These are phyloP conservation scores for Lathyrus tuberosus DNA, from an alignment of 306 rosid genomes.

Conservation along the genomic window DNA sequence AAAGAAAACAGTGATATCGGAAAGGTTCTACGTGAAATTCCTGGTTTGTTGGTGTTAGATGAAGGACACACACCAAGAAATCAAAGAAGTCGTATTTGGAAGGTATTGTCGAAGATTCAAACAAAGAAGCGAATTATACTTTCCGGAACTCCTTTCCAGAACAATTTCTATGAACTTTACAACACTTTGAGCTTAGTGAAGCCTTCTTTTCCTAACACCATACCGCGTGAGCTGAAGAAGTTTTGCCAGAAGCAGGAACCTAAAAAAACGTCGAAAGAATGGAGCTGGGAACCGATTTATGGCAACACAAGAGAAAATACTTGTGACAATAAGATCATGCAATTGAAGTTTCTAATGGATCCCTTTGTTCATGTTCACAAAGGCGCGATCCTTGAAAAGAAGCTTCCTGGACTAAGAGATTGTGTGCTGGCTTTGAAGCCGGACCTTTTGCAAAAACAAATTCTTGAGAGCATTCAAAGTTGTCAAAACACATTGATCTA, in stretches of 20 bases:
- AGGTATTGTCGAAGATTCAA: constrained; percentile 34
- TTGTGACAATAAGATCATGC: constrained; percentile 23
- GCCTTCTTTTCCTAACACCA: constrained; percentile 13
- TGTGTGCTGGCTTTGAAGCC: constrained; percentile 47
- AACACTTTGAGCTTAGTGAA: constrained; percentile 34
- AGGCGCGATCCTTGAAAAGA: constrained; percentile 44
- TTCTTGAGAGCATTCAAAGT: constrained; percentile 34
- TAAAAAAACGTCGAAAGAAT: not conserved
- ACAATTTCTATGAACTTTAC: constrained; percentile 44
- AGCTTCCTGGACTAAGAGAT: constrained; percentile 47
- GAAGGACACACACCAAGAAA: constrained; percentile 53
- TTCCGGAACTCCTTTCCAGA: constrained; percentile 55
- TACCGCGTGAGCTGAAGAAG: not conserved
- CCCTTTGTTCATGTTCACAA: constrained; percentile 50
- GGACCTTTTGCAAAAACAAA: constrained; percentile 30
- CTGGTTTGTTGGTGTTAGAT: constrained; percentile 47
- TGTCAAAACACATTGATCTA: not conserved
- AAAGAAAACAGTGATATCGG: constrained; percentile 19
- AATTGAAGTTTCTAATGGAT: constrained; percentile 41
- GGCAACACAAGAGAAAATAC: not conserved
- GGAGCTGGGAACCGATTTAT: not conserved
- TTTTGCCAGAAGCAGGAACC: constrained; percentile 2
- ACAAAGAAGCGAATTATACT: constrained; percentile 44
- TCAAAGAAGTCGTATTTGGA: constrained; percentile 41
- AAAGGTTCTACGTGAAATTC: constrained; percentile 39